phyloP scores from a whole-genome alignment of 2,329 filamentous ascomycete species.

The Arthrobotrys pseudoclavata region DNA sequence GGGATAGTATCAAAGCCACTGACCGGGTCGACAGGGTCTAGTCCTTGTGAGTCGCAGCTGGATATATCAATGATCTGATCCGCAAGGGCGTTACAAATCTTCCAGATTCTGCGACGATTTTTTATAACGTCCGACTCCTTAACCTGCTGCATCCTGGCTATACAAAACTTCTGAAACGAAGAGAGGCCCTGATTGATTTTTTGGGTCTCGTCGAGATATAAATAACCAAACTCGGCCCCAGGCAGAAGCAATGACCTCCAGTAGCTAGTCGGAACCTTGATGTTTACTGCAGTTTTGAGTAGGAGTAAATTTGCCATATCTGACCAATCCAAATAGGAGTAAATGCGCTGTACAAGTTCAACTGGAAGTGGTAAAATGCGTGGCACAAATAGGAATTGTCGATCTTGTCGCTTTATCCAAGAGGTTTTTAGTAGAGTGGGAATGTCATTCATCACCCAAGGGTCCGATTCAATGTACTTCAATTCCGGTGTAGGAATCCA shows the following conservation, averaged over 20 bases:
- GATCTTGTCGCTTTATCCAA: not conserved
- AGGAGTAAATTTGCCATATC: not conserved
- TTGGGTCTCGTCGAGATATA: not conserved
- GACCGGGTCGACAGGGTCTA: not conserved
- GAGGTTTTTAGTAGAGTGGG: not conserved
- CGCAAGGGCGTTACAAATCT: not conserved
- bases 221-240: not conserved
- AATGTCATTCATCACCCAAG: not conserved
- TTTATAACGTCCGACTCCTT: not conserved
- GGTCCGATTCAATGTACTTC: not conserved
- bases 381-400: not conserved
- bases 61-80: not conserved
- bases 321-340: not conserved
- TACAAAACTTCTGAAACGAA: not conserved
- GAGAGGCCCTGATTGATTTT: not conserved
- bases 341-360: not conserved
- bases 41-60: not conserved
- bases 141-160: not conserved
- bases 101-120: not conserved
- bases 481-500: not conserved
- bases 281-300: not conserved
- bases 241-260: not conserved
- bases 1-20: not conserved
- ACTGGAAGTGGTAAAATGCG: not conserved
- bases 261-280: not conserved